A percentile compares a stretch with the other conserved stretches of the same genome.
These are phyloP conservation scores for Ricinus communis DNA, from an alignment of 345 rosid genomes.

Conservation along the genomic window DNA sequence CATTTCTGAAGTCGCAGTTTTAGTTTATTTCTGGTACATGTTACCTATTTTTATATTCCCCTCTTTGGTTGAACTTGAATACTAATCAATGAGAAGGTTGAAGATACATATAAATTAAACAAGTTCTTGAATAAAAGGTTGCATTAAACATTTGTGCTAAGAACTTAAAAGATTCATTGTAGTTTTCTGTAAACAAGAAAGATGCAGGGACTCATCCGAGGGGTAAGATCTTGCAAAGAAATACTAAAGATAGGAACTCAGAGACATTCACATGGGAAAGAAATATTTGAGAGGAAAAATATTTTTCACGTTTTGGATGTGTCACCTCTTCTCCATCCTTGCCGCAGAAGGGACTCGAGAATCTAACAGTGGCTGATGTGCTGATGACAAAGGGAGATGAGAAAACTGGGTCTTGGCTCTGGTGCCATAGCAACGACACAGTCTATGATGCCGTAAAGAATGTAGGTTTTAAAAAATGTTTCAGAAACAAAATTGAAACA, in stretches of 20 bases:
- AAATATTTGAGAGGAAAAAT: slow-evolving; percentile 9
- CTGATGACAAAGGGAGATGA: slow-evolving; percentile 60
- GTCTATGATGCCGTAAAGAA: slow-evolving; percentile 73
- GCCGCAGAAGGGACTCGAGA: slow-evolving; percentile 70
- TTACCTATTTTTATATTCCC: too few species aligned
- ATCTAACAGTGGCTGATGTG: slow-evolving; percentile 74
- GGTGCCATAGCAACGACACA: slow-evolving; percentile 59
- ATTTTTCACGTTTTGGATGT: slow-evolving; percentile 34
- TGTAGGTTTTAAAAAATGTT: slow-evolving; percentile 40
- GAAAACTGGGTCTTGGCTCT: slow-evolving; percentile 59
- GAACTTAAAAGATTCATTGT: background rate
- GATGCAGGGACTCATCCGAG: slow-evolving; percentile 47
- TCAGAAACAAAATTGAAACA: background rate
- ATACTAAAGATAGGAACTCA: slow-evolving; percentile 32
- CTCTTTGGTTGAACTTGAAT: too few species aligned
- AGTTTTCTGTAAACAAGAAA: slow-evolving; percentile 4
- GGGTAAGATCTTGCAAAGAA: slow-evolving; percentile 44
- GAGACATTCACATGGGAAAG: slow-evolving; percentile 26
- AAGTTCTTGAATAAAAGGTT: background rate
- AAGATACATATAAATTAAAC: background rate
- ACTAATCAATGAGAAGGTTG: background rate
- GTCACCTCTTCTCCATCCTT: slow-evolving; percentile 28
- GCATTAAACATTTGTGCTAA: background rate
- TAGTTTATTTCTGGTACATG: background rate
- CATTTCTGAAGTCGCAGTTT: background rate